phyloP scores from a whole-genome alignment of 2,329 filamentous ascomycete genomes.

The Endoconidiophora polonica region DNA sequence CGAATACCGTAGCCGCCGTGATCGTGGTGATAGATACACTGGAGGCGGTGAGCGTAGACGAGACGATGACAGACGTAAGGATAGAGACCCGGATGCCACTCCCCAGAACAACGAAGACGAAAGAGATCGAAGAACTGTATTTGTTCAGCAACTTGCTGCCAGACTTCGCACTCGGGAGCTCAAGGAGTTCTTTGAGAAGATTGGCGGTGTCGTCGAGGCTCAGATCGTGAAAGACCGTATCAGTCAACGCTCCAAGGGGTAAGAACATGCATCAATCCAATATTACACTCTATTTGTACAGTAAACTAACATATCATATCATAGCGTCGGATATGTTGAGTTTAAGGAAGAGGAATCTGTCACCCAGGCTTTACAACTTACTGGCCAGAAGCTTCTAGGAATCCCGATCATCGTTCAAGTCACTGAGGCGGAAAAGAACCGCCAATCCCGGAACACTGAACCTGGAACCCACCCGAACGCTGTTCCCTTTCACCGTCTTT shows the following conservation, averaged over 20 bases:
- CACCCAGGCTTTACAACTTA: constrained; percentile 85
- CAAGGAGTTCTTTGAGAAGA: constrained; percentile 88
- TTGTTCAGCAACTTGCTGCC: constrained; percentile 94
- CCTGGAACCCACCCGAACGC: constrained; percentile 55
- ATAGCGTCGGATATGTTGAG: constrained; percentile 95
- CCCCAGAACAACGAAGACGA: constrained; percentile 84
- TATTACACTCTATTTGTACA: not conserved
- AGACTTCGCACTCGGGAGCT: constrained; percentile 83
- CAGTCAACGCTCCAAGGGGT: constrained; percentile 95
- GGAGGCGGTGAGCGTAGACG: constrained; percentile 35
- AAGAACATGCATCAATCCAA: constrained; percentile 21
- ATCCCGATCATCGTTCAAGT: constrained; percentile 97
- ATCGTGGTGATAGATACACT: constrained; percentile 32
- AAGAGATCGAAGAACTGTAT: constrained; percentile 88
- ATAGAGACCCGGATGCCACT: constrained; percentile 33
- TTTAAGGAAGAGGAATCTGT: constrained; percentile 95
- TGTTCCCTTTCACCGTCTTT: constrained; percentile 91
- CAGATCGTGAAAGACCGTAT: constrained; percentile 98
- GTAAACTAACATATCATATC: constrained; percentile 1
- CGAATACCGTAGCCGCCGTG: constrained; percentile 26
- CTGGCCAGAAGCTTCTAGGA: constrained; percentile 93
- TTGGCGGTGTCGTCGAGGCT: constrained; percentile 86
- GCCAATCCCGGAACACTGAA: constrained; percentile 75
- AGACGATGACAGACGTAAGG: constrained; percentile 31
- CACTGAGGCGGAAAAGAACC: constrained; percentile 98